Percentiles rank a stretch among this genome's conserved stretches.
phyloP scores from a whole-genome alignment of 2,329 filamentous ascomycete species.

The Pezicula carpinea region DNA sequence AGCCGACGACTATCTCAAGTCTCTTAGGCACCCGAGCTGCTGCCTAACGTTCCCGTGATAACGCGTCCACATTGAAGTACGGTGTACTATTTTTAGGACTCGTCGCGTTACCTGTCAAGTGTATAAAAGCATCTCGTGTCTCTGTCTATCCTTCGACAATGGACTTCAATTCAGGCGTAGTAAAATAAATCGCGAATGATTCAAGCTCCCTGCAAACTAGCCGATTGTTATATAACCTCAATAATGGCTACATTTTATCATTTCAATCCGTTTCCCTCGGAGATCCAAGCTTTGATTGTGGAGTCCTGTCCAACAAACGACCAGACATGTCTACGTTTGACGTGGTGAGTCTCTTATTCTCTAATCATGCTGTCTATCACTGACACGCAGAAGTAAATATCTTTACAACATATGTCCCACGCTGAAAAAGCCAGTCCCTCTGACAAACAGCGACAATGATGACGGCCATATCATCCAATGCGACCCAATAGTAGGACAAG shows the following conservation, averaged over 20 bases:
- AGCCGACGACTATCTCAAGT: no score
- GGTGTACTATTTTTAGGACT: no score
- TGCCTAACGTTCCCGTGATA: no score
- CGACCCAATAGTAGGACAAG: neutral
- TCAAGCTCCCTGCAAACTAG: no score
- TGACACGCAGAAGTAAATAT: conserved; percentile 13
- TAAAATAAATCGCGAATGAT: no score
- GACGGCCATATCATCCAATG: neutral
- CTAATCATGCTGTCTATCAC: neutral
- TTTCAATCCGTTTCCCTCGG: conserved; percentile 19
- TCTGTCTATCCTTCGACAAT: no score
- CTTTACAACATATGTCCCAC: conserved; percentile 15
- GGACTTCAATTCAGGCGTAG: no score
- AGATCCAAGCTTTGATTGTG: conserved; percentile 22
- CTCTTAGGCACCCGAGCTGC: no score
- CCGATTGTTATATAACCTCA: neutral
- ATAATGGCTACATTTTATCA: conserved; percentile 10
- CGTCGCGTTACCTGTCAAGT: no score
- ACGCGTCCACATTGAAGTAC: no score
- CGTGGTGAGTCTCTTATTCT: conserved; percentile 17
- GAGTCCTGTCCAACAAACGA: conserved; percentile 19
- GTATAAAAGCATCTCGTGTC: no score
- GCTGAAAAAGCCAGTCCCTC: conserved; percentile 3
- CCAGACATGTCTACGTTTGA: conserved; percentile 19
- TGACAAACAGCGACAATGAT: conserved; percentile 9